phyloP scores from a whole-genome alignment of 306 rosid species.

The Alnus rubra region DNA sequence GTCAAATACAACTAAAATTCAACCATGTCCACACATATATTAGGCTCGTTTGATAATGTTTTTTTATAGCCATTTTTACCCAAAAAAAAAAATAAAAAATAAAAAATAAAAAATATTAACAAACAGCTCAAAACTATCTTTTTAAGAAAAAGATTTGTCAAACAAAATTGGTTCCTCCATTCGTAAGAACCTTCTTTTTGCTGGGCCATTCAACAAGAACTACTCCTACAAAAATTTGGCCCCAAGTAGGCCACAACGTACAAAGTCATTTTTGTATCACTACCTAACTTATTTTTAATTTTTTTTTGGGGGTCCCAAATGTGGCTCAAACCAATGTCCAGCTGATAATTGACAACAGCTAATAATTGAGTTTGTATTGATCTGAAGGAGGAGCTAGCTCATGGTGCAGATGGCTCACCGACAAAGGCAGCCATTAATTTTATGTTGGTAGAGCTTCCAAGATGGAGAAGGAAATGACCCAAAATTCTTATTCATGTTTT shows the following conservation, averaged over 20 bases:
- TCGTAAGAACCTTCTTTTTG: slow-evolving; percentile 19
- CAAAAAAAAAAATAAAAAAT: too few relatives aligned
- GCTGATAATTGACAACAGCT: background rate
- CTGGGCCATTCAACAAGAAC: background rate
- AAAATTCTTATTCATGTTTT: background rate
- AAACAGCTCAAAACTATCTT: too few relatives aligned
- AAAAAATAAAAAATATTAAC: too few relatives aligned
- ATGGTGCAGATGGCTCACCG: background rate
- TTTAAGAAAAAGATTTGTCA: too few relatives aligned
- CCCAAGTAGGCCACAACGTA: slow-evolving; percentile 22
- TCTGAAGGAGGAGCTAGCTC: background rate
- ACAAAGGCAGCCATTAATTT: background rate
- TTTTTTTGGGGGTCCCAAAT: background rate
- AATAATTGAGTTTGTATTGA: background rate
- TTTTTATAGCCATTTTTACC: too few relatives aligned
- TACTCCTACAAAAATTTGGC: slow-evolving; percentile 28
- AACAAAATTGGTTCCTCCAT: slow-evolving; percentile 18
- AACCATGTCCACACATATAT: slow-evolving; percentile 7
- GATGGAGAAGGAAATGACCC: background rate
- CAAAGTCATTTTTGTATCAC: slow-evolving; percentile 23
- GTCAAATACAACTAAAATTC: slow-evolving; percentile 15
- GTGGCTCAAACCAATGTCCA: background rate
- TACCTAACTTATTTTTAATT: slow-evolving; percentile 1
- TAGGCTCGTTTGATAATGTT: too few relatives aligned
- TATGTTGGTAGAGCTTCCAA: background rate